These are phyloP conservation scores for Teunomyces lycoperdinae DNA, from an alignment of 805 yeast genomes.

Conservation along the genomic window DNA sequence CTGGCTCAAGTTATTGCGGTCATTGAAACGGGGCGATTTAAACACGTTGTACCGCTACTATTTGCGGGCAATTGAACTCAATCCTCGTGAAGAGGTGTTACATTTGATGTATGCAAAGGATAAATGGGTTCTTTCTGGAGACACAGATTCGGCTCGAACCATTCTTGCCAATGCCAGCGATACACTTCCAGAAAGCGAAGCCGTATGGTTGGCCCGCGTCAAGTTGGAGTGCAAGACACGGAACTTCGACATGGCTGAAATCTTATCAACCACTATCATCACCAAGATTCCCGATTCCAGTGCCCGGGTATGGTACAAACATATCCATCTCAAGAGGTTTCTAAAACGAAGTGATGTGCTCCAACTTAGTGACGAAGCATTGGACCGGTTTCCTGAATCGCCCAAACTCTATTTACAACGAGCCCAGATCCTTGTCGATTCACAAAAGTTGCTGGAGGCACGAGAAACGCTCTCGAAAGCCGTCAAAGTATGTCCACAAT, in stretches of 20 bases:
- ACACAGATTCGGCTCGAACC: conserved; percentile 49
- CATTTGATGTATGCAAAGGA: conserved; percentile 74
- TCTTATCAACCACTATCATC: conserved; percentile 36
- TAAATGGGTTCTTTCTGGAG: conserved; percentile 48
- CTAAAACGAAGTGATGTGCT: conserved; percentile 13
- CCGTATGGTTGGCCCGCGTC: conserved; percentile 69
- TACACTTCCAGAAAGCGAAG: conserved; percentile 45
- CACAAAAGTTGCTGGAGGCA: conserved; percentile 36
- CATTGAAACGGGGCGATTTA: conserved; percentile 25
- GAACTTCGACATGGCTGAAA: conserved; percentile 39
- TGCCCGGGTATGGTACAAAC: conserved; percentile 61
- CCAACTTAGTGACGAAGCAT: conserved; percentile 39
- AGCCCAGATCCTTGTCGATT: conserved; percentile 49
- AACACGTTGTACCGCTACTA: conserved; percentile 38
- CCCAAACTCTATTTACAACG: conserved; percentile 59
- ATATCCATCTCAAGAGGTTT: conserved; percentile 50
- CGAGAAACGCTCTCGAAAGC: conserved; percentile 49
- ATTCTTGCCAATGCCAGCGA: conserved; percentile 51
- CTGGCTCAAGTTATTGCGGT: conserved; percentile 49
- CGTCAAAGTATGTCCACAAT: conserved; percentile 44
- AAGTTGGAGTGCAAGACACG: conserved; percentile 54
- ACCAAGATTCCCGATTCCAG: conserved; percentile 18
- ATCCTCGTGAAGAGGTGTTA: conserved; percentile 51
- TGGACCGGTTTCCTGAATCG: conserved; percentile 46
- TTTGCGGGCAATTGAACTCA: conserved; percentile 48